Base-by-base conservation (phyloP, 1,284 basidiomycete species). In the Heterobasidion occidentale region DNA sequence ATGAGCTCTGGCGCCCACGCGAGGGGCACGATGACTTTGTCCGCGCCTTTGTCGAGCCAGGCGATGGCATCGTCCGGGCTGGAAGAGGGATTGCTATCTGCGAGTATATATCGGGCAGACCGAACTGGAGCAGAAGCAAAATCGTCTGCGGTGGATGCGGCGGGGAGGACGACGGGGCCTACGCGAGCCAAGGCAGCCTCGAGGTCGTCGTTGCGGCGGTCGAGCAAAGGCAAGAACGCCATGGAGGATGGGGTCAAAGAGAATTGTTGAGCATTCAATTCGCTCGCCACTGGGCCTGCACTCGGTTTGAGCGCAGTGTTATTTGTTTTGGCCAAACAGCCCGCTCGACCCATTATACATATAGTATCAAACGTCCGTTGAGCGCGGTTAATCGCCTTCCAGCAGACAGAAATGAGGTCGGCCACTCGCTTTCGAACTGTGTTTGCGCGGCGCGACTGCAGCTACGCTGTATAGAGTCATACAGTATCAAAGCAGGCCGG, bases 1-100 rank as follows among this genome's bases (percentile, higher is more conserved):
- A 87, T 79, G 52, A 90, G 76, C 51, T 83, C 81, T 62, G 84
- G 83, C 6, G 87, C 83, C 62, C 81, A 79, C 1, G 79, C 67
- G 36, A 86, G 76, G 9, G 89, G 79, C 1, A 92, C 74, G 38
- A 94, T 83, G 64, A 92, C 76, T 66, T 91, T 93, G 63, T 86
- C 79, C 1, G 85, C 83, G 33, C 94, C 92, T 33, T 74, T 71
- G 70, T 96, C 90, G 38, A 96, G 79, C 72, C 79, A 78, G 20
- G 79, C 71, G 57, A 87, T 75, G 59, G 91, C 74, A 49, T 86
- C 75, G 59, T 87, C 81, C 12, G 78, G 53, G 61, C 78, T 73
- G 49, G 75, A 65, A 20, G 80, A 70, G 38, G 72, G 62, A 59
- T 73, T 70, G 54, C 79, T 70, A 57, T 87, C 83, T 55, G 87